These are phyloP conservation scores for Daldinia caldariorum DNA, from an alignment of 495 filamentous ascomycete genomes.

Conservation along the genomic window DNA sequence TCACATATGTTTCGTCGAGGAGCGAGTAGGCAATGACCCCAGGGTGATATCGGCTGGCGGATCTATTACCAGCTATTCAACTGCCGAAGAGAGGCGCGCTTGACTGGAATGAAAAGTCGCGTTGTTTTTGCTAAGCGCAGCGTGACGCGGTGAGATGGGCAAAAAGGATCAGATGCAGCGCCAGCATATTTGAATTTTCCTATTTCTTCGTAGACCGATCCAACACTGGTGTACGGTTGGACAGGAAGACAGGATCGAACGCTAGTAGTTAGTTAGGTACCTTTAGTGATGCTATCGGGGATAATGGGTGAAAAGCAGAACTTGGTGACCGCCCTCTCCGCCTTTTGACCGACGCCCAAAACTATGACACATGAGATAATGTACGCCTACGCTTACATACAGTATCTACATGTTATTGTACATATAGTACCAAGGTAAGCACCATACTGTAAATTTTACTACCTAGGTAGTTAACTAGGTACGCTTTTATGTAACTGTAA, in stretches of 20 bases:
- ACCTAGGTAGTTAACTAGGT: neutral
- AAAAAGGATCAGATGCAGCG: neutral
- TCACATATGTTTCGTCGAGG: constrained; percentile 11
- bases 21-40: constrained; percentile 10
- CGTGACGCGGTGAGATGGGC: constrained; percentile 14
- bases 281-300: neutral
- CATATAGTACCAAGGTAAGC: too few relatives aligned
- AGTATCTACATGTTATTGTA: constrained; percentile 2
- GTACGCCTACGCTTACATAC: constrained; percentile 10
- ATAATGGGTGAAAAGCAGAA: neutral
- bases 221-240: neutral
- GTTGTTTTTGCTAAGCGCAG: constrained; percentile 34
- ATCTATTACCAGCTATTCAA: constrained; percentile 29
- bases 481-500: constrained; percentile 11
- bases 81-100: constrained; percentile 37
- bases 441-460: neutral
- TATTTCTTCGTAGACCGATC: constrained; percentile 1
- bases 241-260: constrained; percentile 3
- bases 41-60: constrained; percentile 30
- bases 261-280: neutral
- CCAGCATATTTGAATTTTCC: neutral
- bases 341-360: constrained; percentile 8
- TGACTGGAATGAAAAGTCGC: constrained; percentile 20
- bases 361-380: constrained; percentile 4
- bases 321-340: constrained; percentile 5